Base-by-base conservation (phyloP, 2,329 filamentous ascomycete genomes). In the Leptoxyphium fumago region DNA sequence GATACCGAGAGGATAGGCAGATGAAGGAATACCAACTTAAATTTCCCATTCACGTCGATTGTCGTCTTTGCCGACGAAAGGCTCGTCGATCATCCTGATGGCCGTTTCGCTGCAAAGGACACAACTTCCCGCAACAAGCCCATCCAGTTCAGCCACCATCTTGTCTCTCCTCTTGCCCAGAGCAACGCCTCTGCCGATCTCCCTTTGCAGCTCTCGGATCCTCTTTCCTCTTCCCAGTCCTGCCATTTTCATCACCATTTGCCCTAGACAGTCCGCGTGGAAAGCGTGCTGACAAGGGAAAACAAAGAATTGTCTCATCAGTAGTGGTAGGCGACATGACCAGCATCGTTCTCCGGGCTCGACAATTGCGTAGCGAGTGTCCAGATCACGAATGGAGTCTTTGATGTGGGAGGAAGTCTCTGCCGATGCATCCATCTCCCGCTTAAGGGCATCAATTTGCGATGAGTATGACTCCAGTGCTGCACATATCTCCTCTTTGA, bases 271-370 rank as follows among this genome's bases (percentile, higher is more conserved):
- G 60, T 98, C 91, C 38, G 84, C 89, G 63, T 98, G 91, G 58
- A 98, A 98, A 2, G 88, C 84, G 64, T 98, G 91, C 68, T 98
- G 91, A 63, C 91, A 98, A 0, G 91, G 91, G 53, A 98, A 98
- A 14, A 98, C 91, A 54, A 96, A 98, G 65, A 98, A 98, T 56
- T 95, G 88, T 43, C 88, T 70, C 57, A 84, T 88, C 13, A 98
- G 72, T 43, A 98, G 67, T 9, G 91, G 91, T 45, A 96, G 65
- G 0, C 80, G 77, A 58, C 91, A 98, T 2, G 82, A 77, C 66
- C 89, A 93, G 63, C 91, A 98, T 59, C 85, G 81, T 69, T 98
- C 91, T 0, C 91, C 91, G 0, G 91, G 89, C 60, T 95, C 88
- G 6, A 98, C 91, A 49, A 98, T 94, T 1, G 89, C 91, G 58